Evolutionary conservation across 1,139 yeast species (phyloP).

Genomic region (Kurtzmaniella quercitrusa): DNA sequence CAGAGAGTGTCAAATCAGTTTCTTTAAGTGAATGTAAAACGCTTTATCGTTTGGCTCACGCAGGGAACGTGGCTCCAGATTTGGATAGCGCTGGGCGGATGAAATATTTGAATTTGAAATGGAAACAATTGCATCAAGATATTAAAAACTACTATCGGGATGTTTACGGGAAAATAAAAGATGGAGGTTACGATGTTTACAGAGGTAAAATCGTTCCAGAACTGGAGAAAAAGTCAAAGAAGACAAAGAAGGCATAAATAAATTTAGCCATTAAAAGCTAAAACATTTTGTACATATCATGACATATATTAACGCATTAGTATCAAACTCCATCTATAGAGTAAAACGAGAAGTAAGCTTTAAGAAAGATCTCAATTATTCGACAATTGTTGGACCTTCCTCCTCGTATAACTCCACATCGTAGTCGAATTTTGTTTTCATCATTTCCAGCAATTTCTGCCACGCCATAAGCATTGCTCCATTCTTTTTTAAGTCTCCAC

Average conservation of each 20-base stretch:
- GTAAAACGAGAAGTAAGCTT: too few species aligned
- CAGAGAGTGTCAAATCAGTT: background rate
- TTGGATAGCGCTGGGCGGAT: background rate
- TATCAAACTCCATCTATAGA: too few species aligned
- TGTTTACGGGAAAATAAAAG: constrained; percentile 26
- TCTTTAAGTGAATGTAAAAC: background rate
- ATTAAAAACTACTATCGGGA: constrained; percentile 21
- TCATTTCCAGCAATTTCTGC: constrained; percentile 11
- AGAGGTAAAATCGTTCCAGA: constrained; percentile 26
- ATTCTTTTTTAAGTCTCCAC: constrained; percentile 19
- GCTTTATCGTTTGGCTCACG: background rate
- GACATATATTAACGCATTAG: too few species aligned
- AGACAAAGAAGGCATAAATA: background rate
- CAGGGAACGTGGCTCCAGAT: background rate
- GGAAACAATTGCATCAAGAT: constrained; percentile 24
- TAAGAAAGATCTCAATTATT: background rate
- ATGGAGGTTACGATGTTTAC: constrained; percentile 28
- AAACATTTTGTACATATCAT: background rate
- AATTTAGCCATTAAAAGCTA: too few species aligned
- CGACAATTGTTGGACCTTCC: constrained; percentile 25
- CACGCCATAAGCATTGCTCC: constrained; percentile 20
- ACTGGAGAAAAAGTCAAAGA: constrained; percentile 15
- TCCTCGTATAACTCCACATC: constrained; percentile 20
- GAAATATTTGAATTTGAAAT: constrained; percentile 9
- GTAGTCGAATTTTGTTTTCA: constrained; percentile 15